Evolutionary conservation across 31 red algal species (phyloP), one percentile per base, ranked within the genome.

Genomic region (Porphyra umbilicalis): DNA sequence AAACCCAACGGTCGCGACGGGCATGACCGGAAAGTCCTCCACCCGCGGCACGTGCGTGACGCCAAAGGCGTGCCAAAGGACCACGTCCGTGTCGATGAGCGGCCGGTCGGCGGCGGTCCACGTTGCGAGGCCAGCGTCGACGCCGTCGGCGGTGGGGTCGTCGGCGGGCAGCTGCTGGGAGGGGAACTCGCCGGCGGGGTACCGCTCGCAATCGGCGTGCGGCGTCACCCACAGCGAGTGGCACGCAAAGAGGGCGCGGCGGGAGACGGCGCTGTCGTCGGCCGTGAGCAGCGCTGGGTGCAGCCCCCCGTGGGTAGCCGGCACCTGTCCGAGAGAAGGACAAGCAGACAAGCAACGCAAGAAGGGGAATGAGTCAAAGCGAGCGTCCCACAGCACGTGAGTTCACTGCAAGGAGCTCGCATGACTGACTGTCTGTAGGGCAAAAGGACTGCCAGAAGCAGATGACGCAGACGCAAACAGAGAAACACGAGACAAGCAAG

Each of bases 11-110:
- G 68, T 80, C 80, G 83, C 89, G 36, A 81, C 75, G n/a, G 93
- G 90, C 89, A 92, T 91, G 34, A 95, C 83, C n/a, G 93, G 93
- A 57, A 88, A 95, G 35, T 95, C 93, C 83, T 95, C 93, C 38
- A 86, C 79, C 32, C 90, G 79, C 67, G 93, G 93, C n/a, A 95
- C 68, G 86, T 95, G 93, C 9, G 81, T 77, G 40, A 92, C 78
- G 39, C 93, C 93, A 16, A 95, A 92, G 36, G 80, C 79, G 39
- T 95, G 87, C 93, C 93, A 95, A 33, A 95, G 34, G 34, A 95
- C 93, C n/a, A 95, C 25, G 57, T 87, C 86, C 36, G 84, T 77
- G 80, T 93, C 84, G 32, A 83, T 79, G 25, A 92, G 32, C 30
- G 86, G 71, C 25, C 85, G 76, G 83, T 92, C 78, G 30, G 79